Conservation (phyloP, 1,284 basidiomycete species). For the Porodaedalea pini region DNA sequence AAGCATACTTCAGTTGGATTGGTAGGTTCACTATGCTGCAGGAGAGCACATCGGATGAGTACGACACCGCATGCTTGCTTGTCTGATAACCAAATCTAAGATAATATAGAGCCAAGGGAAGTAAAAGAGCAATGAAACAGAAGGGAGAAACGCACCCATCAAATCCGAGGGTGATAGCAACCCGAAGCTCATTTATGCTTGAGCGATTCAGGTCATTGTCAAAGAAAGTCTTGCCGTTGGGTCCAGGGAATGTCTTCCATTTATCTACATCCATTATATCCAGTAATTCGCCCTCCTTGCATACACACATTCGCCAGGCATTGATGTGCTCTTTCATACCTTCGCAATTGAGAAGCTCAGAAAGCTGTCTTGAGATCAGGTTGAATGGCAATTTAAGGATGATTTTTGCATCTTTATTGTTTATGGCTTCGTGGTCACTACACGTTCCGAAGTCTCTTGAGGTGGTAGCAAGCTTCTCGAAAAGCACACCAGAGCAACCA, state of each 20-base stretch:
- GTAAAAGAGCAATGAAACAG: neutral
- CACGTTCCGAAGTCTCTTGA: neutral
- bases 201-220: neutral
- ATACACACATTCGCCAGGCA: neutral
- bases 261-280: slow-evolving; percentile 17
- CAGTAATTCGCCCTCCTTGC: neutral
- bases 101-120: neutral
- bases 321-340: slow-evolving; percentile 16
- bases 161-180: slow-evolving; percentile 11
- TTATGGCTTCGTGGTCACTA: neutral
- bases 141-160: slow-evolving; percentile 16
- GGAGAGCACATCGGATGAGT: slow-evolving; percentile 6
- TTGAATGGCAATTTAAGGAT: neutral
- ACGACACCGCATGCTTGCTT: slow-evolving; percentile 2
- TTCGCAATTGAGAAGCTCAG: slow-evolving; percentile 5
- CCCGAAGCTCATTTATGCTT: slow-evolving; percentile 14
- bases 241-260: slow-evolving; percentile 16
- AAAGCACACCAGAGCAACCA: neutral
- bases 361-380: neutral
- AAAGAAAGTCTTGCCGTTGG: slow-evolving; percentile 19
- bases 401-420: no score
- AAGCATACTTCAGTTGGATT: neutral
- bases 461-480: neutral
- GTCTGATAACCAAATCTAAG: slow-evolving; percentile 1
- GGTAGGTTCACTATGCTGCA: neutral